phyloP scores from a whole-genome alignment of 2,329 filamentous ascomycete genomes.

The Fusarium sp. region DNA sequence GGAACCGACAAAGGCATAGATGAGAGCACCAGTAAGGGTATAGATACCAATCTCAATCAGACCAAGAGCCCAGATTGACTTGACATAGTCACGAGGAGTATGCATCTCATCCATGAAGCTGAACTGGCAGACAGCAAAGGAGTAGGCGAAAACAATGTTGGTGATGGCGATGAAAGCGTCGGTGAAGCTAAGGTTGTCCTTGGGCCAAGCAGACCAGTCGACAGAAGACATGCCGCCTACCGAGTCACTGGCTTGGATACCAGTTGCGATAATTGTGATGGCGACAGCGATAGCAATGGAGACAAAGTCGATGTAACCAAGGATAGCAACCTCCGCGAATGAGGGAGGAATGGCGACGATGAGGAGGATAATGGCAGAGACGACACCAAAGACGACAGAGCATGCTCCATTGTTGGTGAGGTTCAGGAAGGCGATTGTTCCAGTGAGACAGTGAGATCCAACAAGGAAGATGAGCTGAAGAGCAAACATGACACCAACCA shows the following conservation, averaged over 20 bases:
- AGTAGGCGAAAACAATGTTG: constrained; percentile 78
- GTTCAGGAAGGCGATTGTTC: constrained; percentile 73
- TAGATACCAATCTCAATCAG: constrained; percentile 71
- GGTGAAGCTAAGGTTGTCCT: constrained; percentile 56
- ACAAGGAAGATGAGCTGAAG: constrained; percentile 75
- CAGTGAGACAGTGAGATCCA: constrained; percentile 76
- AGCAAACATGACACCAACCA: constrained; percentile 69
- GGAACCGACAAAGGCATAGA: constrained; percentile 74
- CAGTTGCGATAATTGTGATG: constrained; percentile 73
- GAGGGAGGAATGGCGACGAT: constrained; percentile 58
- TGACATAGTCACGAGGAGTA: constrained; percentile 56
- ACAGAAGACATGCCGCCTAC: constrained; percentile 46
- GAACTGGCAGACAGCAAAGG: constrained; percentile 62
- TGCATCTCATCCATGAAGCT: constrained; percentile 65
- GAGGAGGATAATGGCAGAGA: constrained; percentile 57
- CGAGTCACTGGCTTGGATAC: constrained; percentile 51
- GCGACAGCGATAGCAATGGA: constrained; percentile 71
- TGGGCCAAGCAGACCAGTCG: constrained; percentile 58
- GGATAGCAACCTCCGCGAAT: constrained; percentile 59
- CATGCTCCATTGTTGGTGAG: constrained; percentile 65
- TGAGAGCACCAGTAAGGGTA: constrained; percentile 70
- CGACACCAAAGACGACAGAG: constrained; percentile 56
- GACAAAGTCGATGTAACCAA: constrained; percentile 65
- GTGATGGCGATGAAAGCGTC: constrained; percentile 68
- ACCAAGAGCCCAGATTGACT: constrained; percentile 70